Base-by-base conservation (phyloP, 257 asterid species). In the Echium plantagineum region DNA sequence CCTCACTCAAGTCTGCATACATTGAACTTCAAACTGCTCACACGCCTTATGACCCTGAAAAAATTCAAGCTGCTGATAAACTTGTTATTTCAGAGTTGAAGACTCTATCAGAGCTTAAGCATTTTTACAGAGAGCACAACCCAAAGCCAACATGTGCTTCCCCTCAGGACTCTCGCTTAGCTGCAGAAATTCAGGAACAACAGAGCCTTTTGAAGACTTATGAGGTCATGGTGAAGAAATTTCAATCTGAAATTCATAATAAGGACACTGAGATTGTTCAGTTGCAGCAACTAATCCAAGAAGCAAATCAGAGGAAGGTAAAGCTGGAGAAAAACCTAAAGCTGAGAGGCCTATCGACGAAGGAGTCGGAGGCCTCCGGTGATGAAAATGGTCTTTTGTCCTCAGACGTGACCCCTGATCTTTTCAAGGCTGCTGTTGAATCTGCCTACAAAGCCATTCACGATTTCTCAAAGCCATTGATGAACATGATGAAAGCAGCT, bases 401-500 rank as follows among this genome's bases (percentile, higher is more conserved):
- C 13, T 53, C 72, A 55, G 95, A 84, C 46, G 75, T 93, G 60
- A 77, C 96, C 52, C 88, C 91, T 15, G 97, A 86, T 52, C 80
- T 89, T 58, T 84, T 93, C 69, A 84, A 70, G 63, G 68, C 84
- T 48, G 83, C 95, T 3, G 97, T 84, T 54, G 89, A 86, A 80
- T 80, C 80, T 75, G 88, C 97, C 69, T 93, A 76, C 58, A 74
- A 70, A 65, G 90, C 97, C 70, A 86, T 93, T 72, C 99, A 93
- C 19, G 97, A 89, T 69, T 93, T 93, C 61, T 93, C 99, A 60
- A 93, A 93, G 77, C 99, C 99, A 15, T 69, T 93, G 62, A 93
- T 93, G 78, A 93, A 89, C 75, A 86, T 93, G 99, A 89, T 93
- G 99, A 93, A 93, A 77, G 99, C 97, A 32, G 95, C 97, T 65